Base-by-base conservation (phyloP, 768 basidiomycete genomes). In the Boletus tylopilopsis region DNA sequence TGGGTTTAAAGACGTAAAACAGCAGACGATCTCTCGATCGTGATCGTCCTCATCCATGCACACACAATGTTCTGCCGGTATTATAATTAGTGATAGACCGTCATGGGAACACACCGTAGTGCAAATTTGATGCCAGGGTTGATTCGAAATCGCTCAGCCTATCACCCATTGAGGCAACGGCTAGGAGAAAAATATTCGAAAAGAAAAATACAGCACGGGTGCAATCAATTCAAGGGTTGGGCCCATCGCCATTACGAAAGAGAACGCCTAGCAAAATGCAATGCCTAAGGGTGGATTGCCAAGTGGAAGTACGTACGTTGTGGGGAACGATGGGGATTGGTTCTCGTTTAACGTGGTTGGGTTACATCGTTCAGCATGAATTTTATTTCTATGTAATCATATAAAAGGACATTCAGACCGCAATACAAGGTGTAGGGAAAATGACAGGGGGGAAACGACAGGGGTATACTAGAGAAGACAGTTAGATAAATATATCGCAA, bases 401-500 rank as follows among this genome's bases (percentile, higher is more conserved):
- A 37, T 33, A 35, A 4, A 16, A 4, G 44, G 37, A 25, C 39
- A 53, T 48, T 42, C 53, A 41, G 42, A 41, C 30, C 62, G 62
- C 59, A 41, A 42, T 42, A 53, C 51, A 51, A 0, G 51, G 55
- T 58, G 54, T 21, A 45, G 18, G 15, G n/a, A 34, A 33, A 30
- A 18, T 41, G 51, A n/a, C n/a, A n/a, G n/a, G n/a, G n/a, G n/a
- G n/a, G n/a, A n/a, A n/a, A n/a, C n/a, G n/a, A n/a, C 45, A 34
- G 53, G 43, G 30, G 49, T 63, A 63, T 50, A 35, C 51, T 57
- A 57, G 3, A 34, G 30, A 35, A 44, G 32, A 48, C 47, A 49
- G 41, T 24, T 43, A 49, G 42, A 62, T 62, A 64, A 51, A 66
- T 59, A 64, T 34, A 30, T 53, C 15, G 49, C 54, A 67, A 32